Conservation (phyloP, 2,329 filamentous ascomycete species). For the Botryosphaeria dothidea region DNA sequence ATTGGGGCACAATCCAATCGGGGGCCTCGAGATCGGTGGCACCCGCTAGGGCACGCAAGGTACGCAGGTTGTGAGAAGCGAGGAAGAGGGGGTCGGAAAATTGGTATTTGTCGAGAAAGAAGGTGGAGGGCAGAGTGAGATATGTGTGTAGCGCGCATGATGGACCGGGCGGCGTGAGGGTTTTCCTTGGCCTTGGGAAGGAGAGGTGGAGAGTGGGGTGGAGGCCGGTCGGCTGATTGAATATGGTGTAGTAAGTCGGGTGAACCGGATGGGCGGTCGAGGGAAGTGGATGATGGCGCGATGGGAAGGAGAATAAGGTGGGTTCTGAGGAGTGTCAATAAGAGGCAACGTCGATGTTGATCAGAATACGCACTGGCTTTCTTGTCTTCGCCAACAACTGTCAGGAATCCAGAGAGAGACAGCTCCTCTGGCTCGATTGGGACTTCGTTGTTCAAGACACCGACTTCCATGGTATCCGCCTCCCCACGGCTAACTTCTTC, state of each 20-base stretch:
- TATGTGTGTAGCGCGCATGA: constrained; percentile 76
- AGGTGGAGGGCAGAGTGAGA: constrained; percentile 74
- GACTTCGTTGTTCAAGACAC: constrained; percentile 69
- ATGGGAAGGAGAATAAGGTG: constrained; percentile 80
- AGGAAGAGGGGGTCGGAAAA: constrained; percentile 76
- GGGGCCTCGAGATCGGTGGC: constrained; percentile 91
- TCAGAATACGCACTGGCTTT: constrained; percentile 57
- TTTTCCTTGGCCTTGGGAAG: constrained; percentile 50
- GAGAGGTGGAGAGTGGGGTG: constrained; percentile 77
- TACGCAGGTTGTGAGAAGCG: constrained; percentile 73
- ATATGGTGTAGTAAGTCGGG: constrained; percentile 61
- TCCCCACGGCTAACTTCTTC: constrained; percentile 41
- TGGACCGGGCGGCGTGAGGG: constrained; percentile 48
- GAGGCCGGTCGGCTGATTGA: constrained; percentile 73
- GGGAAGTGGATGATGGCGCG: constrained; percentile 68
- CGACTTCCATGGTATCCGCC: constrained; percentile 71
- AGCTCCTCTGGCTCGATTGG: constrained; percentile 71
- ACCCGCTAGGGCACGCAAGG: constrained; percentile 67
- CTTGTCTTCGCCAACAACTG: constrained; percentile 73
- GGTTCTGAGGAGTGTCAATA: constrained; percentile 50
- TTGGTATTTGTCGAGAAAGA: constrained; percentile 90
- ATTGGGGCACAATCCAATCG: constrained; percentile 71
- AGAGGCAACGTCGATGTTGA: neutral
- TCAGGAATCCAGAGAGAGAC: constrained; percentile 75
- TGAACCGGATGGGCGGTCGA: constrained; percentile 50